Evolutionary conservation across 441 rosid species (phyloP).

Genomic region (Arabidopsis hybrid): DNA sequence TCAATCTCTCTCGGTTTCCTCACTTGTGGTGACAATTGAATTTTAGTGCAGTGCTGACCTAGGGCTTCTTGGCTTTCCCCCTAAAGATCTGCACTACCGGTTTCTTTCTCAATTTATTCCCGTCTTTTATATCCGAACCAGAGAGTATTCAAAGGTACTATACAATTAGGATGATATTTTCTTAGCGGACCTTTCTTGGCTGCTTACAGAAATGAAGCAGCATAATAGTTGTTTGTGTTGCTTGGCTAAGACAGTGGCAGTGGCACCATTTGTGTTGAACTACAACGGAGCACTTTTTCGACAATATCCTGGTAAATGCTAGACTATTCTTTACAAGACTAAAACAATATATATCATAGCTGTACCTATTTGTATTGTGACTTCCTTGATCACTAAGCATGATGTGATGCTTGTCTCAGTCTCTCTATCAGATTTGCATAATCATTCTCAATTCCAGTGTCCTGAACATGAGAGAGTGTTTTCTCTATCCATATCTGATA

Average conservation of each 20-base stretch:
- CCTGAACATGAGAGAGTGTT: constrained; percentile 4
- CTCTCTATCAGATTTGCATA: constrained; percentile 19
- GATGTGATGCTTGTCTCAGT: constrained; percentile 9
- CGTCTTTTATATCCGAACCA: constrained; percentile 80
- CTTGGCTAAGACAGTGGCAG: constrained; percentile 80
- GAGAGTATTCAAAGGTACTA: constrained; percentile 95
- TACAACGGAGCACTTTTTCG: constrained; percentile 94
- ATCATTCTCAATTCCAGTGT: constrained; percentile 22
- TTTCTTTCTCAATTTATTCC: constrained; percentile 92
- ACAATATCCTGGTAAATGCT: constrained; percentile 77
- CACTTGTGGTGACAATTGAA: constrained; percentile 33
- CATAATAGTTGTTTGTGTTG: constrained; percentile 43
- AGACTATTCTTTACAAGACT: constrained; percentile 12
- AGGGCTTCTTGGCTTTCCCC: constrained; percentile 89
- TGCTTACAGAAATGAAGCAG: constrained; percentile 26
- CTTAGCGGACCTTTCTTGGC: constrained; percentile 24
- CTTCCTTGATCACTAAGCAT: constrained; percentile 12
- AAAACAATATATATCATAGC: neutral
- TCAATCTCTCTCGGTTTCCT: constrained; percentile 35
- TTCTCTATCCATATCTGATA: constrained; percentile 23
- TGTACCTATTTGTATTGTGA: constrained; percentile 21
- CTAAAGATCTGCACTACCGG: constrained; percentile 91
- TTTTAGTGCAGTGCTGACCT: constrained; percentile 83
- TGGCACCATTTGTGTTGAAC: constrained; percentile 85
- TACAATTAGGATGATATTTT: constrained; percentile 18